phyloP scores from a whole-genome alignment of 2,329 filamentous ascomycete genomes.

The Colletotrichum chrysophilum region DNA sequence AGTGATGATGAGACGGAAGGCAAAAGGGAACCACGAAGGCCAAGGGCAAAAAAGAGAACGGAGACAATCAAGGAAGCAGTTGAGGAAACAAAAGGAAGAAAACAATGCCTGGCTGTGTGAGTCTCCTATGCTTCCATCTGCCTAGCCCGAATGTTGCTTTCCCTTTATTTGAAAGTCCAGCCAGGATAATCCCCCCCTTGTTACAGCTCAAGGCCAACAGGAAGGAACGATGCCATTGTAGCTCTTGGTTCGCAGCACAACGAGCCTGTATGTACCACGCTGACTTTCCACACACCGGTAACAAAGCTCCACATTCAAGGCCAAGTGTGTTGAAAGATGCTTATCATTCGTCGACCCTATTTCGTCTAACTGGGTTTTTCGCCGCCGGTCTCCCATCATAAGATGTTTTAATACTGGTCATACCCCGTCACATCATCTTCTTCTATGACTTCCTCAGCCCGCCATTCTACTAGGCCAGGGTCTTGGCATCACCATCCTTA shows the following conservation, averaged over 20 bases:
- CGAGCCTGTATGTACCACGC: background rate
- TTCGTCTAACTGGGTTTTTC: background rate
- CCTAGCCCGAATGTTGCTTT: background rate
- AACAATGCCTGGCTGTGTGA: background rate
- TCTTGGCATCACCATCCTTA: conserved; percentile 82
- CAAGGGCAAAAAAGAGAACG: background rate
- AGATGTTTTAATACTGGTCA: background rate
- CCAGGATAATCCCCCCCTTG: background rate
- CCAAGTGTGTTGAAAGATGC: background rate
- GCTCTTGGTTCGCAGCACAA: background rate
- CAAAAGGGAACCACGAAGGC: background rate
- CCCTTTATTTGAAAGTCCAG: background rate
- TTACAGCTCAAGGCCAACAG: background rate
- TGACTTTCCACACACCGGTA: background rate
- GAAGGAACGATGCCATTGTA: background rate
- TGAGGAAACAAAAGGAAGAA: background rate
- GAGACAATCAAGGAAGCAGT: background rate
- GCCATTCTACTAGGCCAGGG: conserved; percentile 44
- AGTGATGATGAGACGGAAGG: background rate
- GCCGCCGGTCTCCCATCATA: background rate
- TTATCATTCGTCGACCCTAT: background rate
- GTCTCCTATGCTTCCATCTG: background rate
- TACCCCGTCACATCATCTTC: background rate
- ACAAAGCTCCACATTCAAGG: background rate
- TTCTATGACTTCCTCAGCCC: background rate